Conservation (phyloP, 768 basidiomycete species). For the Boletus tylopilopsis region DNA sequence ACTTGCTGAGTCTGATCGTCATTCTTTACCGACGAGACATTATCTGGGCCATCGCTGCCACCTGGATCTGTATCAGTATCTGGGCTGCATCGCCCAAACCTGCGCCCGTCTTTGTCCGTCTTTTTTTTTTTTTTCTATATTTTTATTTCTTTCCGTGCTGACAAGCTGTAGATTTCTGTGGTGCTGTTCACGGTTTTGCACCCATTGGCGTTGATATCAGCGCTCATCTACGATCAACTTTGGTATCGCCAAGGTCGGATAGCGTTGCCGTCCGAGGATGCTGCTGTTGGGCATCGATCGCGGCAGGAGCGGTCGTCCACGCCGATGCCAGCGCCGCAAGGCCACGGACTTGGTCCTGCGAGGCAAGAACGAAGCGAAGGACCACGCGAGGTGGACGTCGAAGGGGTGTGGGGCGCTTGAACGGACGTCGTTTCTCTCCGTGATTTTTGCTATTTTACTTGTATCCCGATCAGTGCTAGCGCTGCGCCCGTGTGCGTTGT, state of each 20-base stretch:
- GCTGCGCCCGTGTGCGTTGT: too few species aligned
- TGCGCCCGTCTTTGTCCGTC: slow-evolving; percentile 57
- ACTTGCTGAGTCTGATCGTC: slow-evolving; percentile 54
- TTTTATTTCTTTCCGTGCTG: neutral
- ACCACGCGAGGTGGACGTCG: slow-evolving; percentile 42
- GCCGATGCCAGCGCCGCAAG: neutral
- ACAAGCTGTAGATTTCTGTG: slow-evolving; percentile 45
- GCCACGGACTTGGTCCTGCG: neutral
- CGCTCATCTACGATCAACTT: slow-evolving; percentile 38
- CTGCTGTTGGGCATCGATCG: neutral
- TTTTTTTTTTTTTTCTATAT: neutral
- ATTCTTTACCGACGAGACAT: slow-evolving; percentile 58
- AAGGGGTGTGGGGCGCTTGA: slow-evolving; percentile 36
- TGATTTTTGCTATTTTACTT: neutral
- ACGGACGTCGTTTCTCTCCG: neutral
- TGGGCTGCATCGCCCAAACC: slow-evolving; percentile 63
- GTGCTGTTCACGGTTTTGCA: slow-evolving; percentile 65
- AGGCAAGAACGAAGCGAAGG: slow-evolving; percentile 5
- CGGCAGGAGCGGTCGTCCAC: neutral
- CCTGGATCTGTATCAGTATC: slow-evolving; percentile 68
- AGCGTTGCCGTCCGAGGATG: slow-evolving; percentile 41
- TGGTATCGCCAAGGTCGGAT: slow-evolving; percentile 33
- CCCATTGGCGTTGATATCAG: slow-evolving; percentile 53
- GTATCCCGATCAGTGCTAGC: neutral
- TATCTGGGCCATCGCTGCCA: slow-evolving; percentile 72